Conservation (phyloP, 768 basidiomycete genomes). For the Sutorius australiensis region DNA sequence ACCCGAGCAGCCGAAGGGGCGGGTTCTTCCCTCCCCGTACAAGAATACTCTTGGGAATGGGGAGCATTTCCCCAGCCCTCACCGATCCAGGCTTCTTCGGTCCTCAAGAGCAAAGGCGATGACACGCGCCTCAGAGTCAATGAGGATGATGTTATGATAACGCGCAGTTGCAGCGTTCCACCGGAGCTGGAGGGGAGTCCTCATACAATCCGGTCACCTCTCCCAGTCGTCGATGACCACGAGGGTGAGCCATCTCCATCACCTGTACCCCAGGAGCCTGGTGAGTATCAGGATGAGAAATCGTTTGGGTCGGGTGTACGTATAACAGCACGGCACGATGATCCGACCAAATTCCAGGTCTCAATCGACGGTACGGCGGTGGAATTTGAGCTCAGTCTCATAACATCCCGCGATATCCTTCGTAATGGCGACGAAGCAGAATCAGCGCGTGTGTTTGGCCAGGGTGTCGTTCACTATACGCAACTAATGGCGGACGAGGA, state of each 20-base stretch:
- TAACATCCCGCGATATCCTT: constrained; percentile 35
- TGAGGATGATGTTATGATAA: constrained; percentile 27
- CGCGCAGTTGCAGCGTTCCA: constrained; percentile 56
- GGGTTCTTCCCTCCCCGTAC: constrained; percentile 30
- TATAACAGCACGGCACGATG: constrained; percentile 54
- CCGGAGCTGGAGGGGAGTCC: constrained; percentile 48
- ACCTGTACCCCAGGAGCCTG: not conserved
- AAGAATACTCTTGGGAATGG: constrained; percentile 94
- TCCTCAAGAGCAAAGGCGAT: constrained; percentile 16
- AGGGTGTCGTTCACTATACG: constrained; percentile 60
- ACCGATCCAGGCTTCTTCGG: constrained; percentile 43
- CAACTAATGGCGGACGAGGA: constrained; percentile 62
- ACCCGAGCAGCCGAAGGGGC: constrained; percentile 3
- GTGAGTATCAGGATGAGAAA: constrained; percentile 3
- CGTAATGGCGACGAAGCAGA: constrained; percentile 47
- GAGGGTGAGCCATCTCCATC: constrained; percentile 20
- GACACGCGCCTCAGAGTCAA: constrained; percentile 9
- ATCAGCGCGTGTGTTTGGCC: constrained; percentile 51
- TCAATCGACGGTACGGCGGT: constrained; percentile 56
- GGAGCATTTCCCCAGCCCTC: constrained; percentile 83
- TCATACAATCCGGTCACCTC: constrained; percentile 18
- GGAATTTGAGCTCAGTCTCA: constrained; percentile 73
- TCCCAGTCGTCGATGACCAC: constrained; percentile 20
- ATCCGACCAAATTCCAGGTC: constrained; percentile 62
- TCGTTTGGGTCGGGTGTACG: constrained; percentile 50